phyloP scores from a whole-genome alignment of 192 early-diverging fungal genomes.

The Coemansia sp. region DNA sequence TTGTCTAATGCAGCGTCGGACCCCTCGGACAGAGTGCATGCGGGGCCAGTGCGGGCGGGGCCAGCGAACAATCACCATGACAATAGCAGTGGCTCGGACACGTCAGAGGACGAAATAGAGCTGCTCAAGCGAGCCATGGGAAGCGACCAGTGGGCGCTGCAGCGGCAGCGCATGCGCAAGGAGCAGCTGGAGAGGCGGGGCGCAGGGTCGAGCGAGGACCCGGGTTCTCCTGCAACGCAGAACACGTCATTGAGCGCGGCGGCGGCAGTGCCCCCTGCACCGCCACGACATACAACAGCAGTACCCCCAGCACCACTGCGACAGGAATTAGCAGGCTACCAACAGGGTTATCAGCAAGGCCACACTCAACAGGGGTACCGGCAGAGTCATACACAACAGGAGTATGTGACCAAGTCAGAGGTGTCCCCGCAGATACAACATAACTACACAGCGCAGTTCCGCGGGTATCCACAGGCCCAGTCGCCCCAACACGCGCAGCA shows the following conservation, averaged over 20 bases:
- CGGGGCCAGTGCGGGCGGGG: slow-evolving; percentile 16
- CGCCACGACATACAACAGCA: slow-evolving; percentile 2
- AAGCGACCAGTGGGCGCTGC: slow-evolving; percentile 42
- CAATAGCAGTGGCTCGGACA: slow-evolving; percentile 20
- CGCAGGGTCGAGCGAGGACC: slow-evolving; percentile 12
- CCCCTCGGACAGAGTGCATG: slow-evolving; percentile 24
- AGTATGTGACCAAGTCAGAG: background rate
- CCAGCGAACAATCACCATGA: slow-evolving; percentile 14
- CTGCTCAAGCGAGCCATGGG: slow-evolving; percentile 48
- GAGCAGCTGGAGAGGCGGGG: slow-evolving; percentile 22
- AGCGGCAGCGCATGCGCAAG: slow-evolving; percentile 45
- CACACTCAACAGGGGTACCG: too few species aligned
- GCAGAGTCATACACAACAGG: too few species aligned
- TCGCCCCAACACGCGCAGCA: background rate
- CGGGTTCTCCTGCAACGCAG: slow-evolving; percentile 22
- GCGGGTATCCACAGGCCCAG: background rate
- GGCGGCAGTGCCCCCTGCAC: too few species aligned
- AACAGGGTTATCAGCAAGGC: background rate
- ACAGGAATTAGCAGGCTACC: background rate
- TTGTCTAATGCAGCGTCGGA: slow-evolving; percentile 44
- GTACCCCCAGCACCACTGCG: slow-evolving; percentile 5
- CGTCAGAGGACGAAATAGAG: slow-evolving; percentile 52
- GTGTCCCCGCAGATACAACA: background rate
- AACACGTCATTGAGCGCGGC: slow-evolving; percentile 13
- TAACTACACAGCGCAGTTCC: background rate